Percentiles rank a stretch among this genome's conserved stretches.
Conservation (phyloP, 2,329 filamentous ascomycete species). For the Fusarium musae region DNA sequence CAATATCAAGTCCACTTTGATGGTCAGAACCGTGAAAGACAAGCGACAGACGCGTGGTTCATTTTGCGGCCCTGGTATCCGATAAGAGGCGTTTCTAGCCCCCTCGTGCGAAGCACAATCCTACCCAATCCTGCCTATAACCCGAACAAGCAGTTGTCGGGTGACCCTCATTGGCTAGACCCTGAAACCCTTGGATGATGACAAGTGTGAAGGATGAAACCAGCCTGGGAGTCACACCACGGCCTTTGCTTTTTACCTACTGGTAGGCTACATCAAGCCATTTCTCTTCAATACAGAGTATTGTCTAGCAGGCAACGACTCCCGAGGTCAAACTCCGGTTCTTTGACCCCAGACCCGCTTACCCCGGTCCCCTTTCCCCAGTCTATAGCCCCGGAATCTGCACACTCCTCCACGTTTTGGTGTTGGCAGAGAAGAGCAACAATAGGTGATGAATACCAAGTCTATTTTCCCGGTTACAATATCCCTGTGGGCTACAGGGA, state of each 20-base stretch:
- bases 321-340: background rate
- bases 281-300: background rate
- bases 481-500: constrained; percentile 25
- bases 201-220: constrained; percentile 13
- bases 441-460: constrained; percentile 36
- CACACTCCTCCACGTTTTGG: constrained; percentile 34
- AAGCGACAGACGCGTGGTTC: background rate
- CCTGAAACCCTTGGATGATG: background rate
- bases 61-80: constrained; percentile 39
- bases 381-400: constrained; percentile 18
- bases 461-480: constrained; percentile 44
- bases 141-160: background rate
- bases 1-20: background rate
- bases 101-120: constrained; percentile 5
- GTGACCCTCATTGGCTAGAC: constrained; percentile 6
- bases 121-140: background rate
- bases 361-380: constrained; percentile 15
- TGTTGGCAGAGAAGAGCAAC: constrained; percentile 18
- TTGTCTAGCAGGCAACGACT: background rate
- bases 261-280: background rate
- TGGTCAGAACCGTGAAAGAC: background rate
- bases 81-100: constrained; percentile 19
- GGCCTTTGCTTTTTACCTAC: background rate
- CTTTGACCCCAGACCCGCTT: constrained; percentile 12
- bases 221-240: background rate